These are phyloP conservation scores for Sclerotinia trifoliorum DNA, from an alignment of 2,329 filamentous ascomycete species.

Conservation along the genomic window DNA sequence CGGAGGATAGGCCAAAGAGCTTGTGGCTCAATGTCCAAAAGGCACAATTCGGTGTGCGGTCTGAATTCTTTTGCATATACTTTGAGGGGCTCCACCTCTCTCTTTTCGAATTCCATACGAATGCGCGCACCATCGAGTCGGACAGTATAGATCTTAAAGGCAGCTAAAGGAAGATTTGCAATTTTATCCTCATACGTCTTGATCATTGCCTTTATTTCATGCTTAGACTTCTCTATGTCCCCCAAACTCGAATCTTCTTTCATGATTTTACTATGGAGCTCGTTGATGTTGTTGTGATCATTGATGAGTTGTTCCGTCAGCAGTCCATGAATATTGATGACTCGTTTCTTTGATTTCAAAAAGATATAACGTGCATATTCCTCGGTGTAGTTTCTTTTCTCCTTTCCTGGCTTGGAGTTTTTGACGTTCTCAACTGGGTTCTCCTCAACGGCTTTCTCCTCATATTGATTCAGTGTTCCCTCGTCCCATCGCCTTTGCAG, in stretches of 20 bases:
- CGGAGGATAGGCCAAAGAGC: slow-evolving; percentile 50
- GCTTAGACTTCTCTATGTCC: neutral
- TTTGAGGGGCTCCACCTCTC: slow-evolving; percentile 67
- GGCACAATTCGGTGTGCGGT: slow-evolving; percentile 55
- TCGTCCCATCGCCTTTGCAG: neutral
- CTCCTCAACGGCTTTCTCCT: neutral
- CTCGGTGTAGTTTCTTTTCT: neutral
- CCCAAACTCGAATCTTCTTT: neutral
- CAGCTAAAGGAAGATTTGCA: neutral
- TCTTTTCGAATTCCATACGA: slow-evolving; percentile 34
- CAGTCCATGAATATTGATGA: neutral
- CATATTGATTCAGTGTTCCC: neutral
- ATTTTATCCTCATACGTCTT: slow-evolving; percentile 1
- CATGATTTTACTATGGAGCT: neutral
- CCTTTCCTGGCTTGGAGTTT: neutral
- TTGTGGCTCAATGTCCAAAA: slow-evolving; percentile 68
- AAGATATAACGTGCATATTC: neutral
- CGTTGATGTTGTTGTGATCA: slow-evolving; percentile 4
- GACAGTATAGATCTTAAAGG: neutral
- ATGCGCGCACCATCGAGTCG: slow-evolving; percentile 11
- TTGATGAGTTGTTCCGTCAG: neutral
- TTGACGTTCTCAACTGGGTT: neutral
- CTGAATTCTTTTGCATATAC: slow-evolving; percentile 62
- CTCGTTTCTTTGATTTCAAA: neutral
- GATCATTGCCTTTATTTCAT: neutral